Evolutionary conservation across 305 asterid genomes (phyloP).

Genomic region (Fraxinus greggii): DNA sequence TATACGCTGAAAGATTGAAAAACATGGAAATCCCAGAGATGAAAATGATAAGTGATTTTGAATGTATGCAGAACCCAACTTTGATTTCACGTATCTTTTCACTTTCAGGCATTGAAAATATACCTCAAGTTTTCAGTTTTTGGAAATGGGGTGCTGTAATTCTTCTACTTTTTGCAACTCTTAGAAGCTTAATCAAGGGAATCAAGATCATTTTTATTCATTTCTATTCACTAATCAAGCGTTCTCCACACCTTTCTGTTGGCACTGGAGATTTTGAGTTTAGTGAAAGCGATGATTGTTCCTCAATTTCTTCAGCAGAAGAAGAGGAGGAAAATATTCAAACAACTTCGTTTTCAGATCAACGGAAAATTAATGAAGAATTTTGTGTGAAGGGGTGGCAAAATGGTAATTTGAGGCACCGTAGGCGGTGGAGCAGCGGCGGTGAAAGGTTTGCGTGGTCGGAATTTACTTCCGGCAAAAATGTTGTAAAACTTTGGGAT

Average conservation of each 20-base stretch:
- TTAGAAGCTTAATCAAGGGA: conserved; percentile 51
- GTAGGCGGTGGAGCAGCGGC: conserved; percentile 31
- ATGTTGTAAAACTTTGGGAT: conserved; percentile 85
- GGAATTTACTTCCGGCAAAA: conserved; percentile 52
- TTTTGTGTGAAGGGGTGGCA: conserved; percentile 43
- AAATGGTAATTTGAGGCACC: conserved; percentile 35
- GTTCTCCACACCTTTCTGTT: conserved; percentile 33
- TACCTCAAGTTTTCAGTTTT: conserved; percentile 38
- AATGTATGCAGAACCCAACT: conserved; percentile 68
- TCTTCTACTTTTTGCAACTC: conserved; percentile 67
- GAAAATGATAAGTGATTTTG: conserved; percentile 59
- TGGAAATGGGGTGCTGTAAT: conserved; percentile 92
- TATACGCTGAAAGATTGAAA: neutral
- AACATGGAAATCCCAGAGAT: conserved; percentile 71
- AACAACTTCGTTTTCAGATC: conserved; percentile 32
- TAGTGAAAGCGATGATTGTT: conserved; percentile 45
- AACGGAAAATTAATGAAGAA: conserved; percentile 35
- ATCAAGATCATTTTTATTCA: conserved; percentile 53
- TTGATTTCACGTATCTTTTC: conserved; percentile 42
- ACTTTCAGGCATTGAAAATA: conserved; percentile 29
- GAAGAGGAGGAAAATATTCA: conserved; percentile 22
- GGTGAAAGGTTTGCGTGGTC: conserved; percentile 39
- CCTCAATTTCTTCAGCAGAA: conserved; percentile 32
- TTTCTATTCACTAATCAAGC: conserved; percentile 36
- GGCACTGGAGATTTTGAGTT: conserved; percentile 43